Percentiles rank a stretch among this genome's conserved stretches.
Conservation (phyloP, 768 basidiomycete genomes). For the Lentinula lateritia region DNA sequence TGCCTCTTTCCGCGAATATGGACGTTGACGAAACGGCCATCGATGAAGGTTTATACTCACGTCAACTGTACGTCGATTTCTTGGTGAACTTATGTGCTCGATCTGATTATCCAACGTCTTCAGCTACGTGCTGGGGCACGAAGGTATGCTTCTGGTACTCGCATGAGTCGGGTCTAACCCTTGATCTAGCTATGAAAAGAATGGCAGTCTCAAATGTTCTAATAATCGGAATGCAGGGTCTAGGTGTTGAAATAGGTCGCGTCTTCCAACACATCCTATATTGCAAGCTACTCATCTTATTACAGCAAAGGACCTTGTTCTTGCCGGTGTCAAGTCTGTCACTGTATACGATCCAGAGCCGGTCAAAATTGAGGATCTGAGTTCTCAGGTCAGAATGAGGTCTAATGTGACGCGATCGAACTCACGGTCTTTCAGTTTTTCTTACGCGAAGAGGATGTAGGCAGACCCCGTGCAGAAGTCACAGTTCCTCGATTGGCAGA, state of each 20-base stretch:
- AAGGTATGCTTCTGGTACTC: slow-evolving; percentile 48
- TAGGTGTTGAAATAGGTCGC: slow-evolving; percentile 93
- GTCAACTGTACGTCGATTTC: slow-evolving; percentile 71
- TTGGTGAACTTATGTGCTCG: slow-evolving; percentile 11
- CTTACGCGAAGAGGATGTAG: slow-evolving; percentile 81
- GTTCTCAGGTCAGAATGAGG: slow-evolving; percentile 65
- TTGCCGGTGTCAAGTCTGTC: slow-evolving; percentile 97
- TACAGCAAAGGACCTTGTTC: slow-evolving; percentile 87
- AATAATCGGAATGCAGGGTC: slow-evolving; percentile 84
- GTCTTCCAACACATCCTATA: slow-evolving; percentile 4
- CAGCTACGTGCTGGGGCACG: slow-evolving; percentile 94
- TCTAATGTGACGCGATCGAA: neutral
- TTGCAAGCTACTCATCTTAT: slow-evolving; percentile 3
- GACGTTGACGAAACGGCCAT: slow-evolving; percentile 84
- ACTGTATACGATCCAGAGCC: slow-evolving; percentile 92
- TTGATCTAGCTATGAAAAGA: slow-evolving; percentile 85
- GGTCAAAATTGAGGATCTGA: slow-evolving; percentile 83
- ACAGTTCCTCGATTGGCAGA: slow-evolving; percentile 88
- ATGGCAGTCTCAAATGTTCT: slow-evolving; percentile 97
- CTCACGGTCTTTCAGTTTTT: slow-evolving; percentile 65
- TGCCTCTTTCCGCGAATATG: slow-evolving; percentile 43
- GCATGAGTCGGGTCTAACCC: slow-evolving; percentile 8
- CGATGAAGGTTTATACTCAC: slow-evolving; percentile 91
- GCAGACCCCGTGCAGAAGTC: slow-evolving; percentile 81
- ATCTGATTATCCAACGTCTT: slow-evolving; percentile 13